These are phyloP conservation scores for Colletotrichum theobromicola DNA, from an alignment of 2,329 filamentous ascomycete species.

Conservation along the genomic window DNA sequence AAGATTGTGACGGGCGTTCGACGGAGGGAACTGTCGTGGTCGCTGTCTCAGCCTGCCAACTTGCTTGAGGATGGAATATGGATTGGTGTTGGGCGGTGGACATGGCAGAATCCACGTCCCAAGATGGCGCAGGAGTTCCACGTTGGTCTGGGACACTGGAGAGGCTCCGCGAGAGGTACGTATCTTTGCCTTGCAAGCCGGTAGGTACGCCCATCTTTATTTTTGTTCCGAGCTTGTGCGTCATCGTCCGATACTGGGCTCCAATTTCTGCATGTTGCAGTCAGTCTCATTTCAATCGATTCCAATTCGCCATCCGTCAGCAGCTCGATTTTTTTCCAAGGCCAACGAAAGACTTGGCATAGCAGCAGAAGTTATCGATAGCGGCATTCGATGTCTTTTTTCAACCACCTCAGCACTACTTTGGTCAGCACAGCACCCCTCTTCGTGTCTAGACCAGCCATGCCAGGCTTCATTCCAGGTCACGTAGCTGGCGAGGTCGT, in stretches of 20 bases:
- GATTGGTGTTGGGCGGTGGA: conserved; percentile 1
- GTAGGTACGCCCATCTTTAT: neutral
- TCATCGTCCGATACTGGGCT: conserved; percentile 14
- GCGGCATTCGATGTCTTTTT: neutral
- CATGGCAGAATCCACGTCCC: conserved; percentile 5
- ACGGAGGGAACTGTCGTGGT: neutral
- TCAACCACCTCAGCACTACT: neutral
- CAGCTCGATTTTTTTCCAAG: neutral
- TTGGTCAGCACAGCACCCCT: neutral
- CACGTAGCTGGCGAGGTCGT: conserved; percentile 7
- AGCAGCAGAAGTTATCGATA: neutral
- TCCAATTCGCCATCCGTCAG: neutral
- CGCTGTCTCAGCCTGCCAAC: neutral
- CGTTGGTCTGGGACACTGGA: neutral
- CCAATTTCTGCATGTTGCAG: neutral
- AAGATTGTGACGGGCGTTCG: neutral
- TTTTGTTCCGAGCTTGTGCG: neutral
- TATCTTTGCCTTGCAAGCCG: neutral
- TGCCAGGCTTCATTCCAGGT: conserved; percentile 6
- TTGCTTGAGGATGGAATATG: neutral
- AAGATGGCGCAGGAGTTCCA: conserved; percentile 15
- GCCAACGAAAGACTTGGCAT: neutral
- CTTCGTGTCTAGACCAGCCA: conserved; percentile 6
- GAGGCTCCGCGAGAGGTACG: neutral
- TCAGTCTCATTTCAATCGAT: neutral